These are phyloP conservation scores for Volvox africanus DNA, from an alignment of 139 green algal species.

Conservation along the genomic window DNA sequence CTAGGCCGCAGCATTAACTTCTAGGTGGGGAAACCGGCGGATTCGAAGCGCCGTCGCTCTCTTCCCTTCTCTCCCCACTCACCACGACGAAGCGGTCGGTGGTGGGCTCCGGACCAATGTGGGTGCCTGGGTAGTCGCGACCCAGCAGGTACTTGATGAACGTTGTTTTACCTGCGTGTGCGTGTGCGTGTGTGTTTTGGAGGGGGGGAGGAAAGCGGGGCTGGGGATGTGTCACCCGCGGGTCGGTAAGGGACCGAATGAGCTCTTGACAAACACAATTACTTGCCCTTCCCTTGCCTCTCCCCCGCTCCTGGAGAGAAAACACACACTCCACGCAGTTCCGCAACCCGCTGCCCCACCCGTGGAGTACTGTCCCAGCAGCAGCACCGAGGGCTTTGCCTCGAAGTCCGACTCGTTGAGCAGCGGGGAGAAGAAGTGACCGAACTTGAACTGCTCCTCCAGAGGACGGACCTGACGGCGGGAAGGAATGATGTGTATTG, in stretches of 20 bases:
- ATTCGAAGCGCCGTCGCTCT: too few relatives aligned
- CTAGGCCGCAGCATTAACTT: too few relatives aligned
- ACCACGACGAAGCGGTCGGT: constrained; percentile 98
- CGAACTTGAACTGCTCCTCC: constrained; percentile 95
- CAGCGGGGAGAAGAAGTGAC: constrained; percentile 90
- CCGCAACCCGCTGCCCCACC: constrained; percentile 70
- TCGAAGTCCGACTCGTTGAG: constrained; percentile 94
- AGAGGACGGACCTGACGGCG: constrained; percentile 82
- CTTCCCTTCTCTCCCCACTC: constrained; percentile 58
- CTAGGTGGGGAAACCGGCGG: too few relatives aligned
- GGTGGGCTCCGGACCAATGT: constrained; percentile 98
- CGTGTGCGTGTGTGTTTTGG: background rate
- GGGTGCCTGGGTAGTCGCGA: constrained; percentile 90
- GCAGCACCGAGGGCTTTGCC: constrained; percentile 95
- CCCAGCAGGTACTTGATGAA: constrained; percentile 98
- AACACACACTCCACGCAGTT: too few relatives aligned
- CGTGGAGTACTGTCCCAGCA: constrained; percentile 97
- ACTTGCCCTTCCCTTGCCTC: background rate
- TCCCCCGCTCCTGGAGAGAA: background rate
- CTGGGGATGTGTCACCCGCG: too few relatives aligned
- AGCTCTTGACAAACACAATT: too few relatives aligned
- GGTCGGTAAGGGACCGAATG: too few relatives aligned
- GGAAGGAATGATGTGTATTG: too few relatives aligned
- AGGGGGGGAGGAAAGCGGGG: background rate
- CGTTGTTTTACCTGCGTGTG: constrained; percentile 89